Base-by-base conservation (phyloP, 768 basidiomycete species). In the Megacollybia marginata region DNA sequence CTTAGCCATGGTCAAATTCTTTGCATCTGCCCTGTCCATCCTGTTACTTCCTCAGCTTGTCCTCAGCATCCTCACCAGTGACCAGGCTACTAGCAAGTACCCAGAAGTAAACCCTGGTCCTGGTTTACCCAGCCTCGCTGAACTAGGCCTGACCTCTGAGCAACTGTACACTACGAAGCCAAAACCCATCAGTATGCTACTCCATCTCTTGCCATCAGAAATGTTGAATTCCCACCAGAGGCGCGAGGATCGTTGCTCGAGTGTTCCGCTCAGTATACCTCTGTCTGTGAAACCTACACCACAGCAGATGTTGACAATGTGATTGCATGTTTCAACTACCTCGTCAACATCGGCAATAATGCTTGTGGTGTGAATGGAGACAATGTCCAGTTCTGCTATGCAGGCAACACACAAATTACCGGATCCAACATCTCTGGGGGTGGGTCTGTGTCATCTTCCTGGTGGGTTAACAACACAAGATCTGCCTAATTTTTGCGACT, bases 381-480 rank as follows among this genome's bases (percentile, higher is more conserved):
- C 43, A 44, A 44, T 16, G 43, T 44, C 31, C 43, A 44, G 16
- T 44, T 44, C n/a, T 44, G 43, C 43, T 44, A 44, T 44, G 43
- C 43, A 19, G 43, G 43, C 19, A 44, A 19, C n/a, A n/a, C 43
- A 44, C 43, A 44, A 13, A 44, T 44, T 18, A 44, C 20, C 16
- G 43, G 43, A 44, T 44, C 43, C 9, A 44, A 44, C 43, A 16
- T 44, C 31, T 44, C 43, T 44, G 43, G 43, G 12, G 16, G 12
- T 9, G 19, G 20, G 4, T 20, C 20, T 18, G 43, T n/a, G 2
- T 19, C 43, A 5, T 44, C 43, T 12, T 31, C 12, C 15, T 44
- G 43, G 43, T 44, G 16, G 16, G 1, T 44, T 49, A 28, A 28
- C 23, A 28, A 28, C 6, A 28, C 23, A 6, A 6, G 23, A 28